Conservation (phyloP, 129 eudicot species). For the Tagetes patula region DNA sequence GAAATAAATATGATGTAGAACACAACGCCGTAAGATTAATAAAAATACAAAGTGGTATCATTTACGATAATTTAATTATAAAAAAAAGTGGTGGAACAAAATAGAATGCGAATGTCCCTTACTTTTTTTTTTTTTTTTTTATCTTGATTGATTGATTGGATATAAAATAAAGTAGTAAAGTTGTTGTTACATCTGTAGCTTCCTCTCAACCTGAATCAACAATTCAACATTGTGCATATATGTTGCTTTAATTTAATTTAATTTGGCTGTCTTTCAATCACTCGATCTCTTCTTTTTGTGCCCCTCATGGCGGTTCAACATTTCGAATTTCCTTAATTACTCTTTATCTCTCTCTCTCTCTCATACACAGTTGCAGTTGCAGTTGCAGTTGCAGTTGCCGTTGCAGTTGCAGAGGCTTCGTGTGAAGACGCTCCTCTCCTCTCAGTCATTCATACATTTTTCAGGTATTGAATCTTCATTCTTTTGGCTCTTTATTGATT, state of each 20-base stretch:
- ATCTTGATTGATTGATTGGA: neutral
- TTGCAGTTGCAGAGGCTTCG: constrained; percentile 19
- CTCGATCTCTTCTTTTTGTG: constrained; percentile 26
- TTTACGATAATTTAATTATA: neutral
- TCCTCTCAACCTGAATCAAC: neutral
- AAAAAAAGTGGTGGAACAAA: neutral
- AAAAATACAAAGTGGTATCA: neutral
- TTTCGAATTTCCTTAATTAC: neutral
- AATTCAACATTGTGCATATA: constrained; percentile 20
- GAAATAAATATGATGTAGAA: no score
- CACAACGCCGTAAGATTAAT: no score
- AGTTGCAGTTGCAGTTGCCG: constrained; percentile 7
- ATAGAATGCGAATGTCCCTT: neutral
- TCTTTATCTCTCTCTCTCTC: constrained; percentile 10
- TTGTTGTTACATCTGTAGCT: neutral
- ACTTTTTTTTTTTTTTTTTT: neutral
- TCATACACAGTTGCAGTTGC: constrained; percentile 5
- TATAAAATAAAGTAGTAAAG: constrained; percentile 25
- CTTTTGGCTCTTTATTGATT: neutral
- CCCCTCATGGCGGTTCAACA: neutral
- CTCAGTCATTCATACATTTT: constrained; percentile 10
- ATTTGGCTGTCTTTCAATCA: neutral
- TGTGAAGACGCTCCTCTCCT: constrained; percentile 12
- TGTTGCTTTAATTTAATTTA: neutral
- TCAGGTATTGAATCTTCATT: constrained; percentile 24